A percentile compares a stretch with the other conserved stretches of the same genome.
Evolutionary conservation across 2,329 filamentous ascomycete species (phyloP).

Genomic region (Sarocladiaceae sp.): DNA sequence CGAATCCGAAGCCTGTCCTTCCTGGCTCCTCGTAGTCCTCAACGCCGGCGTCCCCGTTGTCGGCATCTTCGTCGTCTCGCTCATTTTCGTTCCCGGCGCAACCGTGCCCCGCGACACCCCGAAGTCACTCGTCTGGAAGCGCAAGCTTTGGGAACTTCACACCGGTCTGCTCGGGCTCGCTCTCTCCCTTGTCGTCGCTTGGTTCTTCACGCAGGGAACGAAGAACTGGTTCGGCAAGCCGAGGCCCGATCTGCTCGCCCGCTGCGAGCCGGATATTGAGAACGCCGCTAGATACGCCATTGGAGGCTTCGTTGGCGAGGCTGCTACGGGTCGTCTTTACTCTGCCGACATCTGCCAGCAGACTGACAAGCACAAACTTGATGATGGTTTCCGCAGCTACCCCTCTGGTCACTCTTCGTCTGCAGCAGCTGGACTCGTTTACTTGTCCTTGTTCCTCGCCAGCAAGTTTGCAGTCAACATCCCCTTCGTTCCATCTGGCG

Average conservation of each 20-base stretch:
- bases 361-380: constrained; percentile 52
- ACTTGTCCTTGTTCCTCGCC: constrained; percentile 82
- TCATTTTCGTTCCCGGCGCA: constrained; percentile 69
- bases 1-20: constrained; percentile 67
- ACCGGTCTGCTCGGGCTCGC: constrained; percentile 79
- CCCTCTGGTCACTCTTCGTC: constrained; percentile 54
- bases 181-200: constrained; percentile 66
- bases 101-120: constrained; percentile 61
- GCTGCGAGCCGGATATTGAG: constrained; percentile 71
- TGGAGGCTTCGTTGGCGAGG: constrained; percentile 52
- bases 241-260: constrained; percentile 76
- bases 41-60: constrained; percentile 60
- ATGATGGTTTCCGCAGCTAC: constrained; percentile 84
- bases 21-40: constrained; percentile 60
- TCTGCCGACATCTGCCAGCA: constrained; percentile 72
- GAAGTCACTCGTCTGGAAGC: constrained; percentile 63
- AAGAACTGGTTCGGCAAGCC: constrained; percentile 71
- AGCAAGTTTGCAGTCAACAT: constrained; percentile 75
- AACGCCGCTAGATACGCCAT: constrained; percentile 59
- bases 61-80: constrained; percentile 63
- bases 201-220: constrained; percentile 79
- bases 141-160: constrained; percentile 90
- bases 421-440: constrained; percentile 75
- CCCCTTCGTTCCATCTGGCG: constrained; percentile 55
- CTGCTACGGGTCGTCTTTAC: constrained; percentile 63